Conservation (phyloP, 306 rosid species). For the Prunus mongolica region DNA sequence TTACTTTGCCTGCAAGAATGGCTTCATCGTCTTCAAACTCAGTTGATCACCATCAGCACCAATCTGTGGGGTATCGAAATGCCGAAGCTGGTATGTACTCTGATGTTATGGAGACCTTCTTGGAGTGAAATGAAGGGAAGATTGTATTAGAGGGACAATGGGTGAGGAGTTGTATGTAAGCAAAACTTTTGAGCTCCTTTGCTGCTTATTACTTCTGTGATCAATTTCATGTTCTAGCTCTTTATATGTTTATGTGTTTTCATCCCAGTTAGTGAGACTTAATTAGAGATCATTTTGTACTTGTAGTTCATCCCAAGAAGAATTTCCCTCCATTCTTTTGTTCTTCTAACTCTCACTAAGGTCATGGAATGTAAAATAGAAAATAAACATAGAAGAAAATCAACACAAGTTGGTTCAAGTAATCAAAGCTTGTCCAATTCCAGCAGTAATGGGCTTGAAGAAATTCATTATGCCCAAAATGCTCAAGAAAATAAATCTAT, state of each 20-base stretch:
- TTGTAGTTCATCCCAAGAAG: constrained; percentile 33
- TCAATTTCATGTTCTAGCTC: constrained; percentile 30
- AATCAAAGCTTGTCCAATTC: too few relatives aligned
- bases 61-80: constrained; percentile 54
- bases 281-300: constrained; percentile 31
- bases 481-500: too few relatives aligned
- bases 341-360: neutral
- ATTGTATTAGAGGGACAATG: constrained; percentile 12
- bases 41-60: constrained; percentile 66
- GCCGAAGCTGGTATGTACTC: constrained; percentile 75
- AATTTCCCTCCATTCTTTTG: neutral
- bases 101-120: constrained; percentile 85
- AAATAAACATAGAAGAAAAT: neutral
- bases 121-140: constrained; percentile 55
- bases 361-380: neutral
- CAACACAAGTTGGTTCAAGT: neutral
- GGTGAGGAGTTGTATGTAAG: constrained; percentile 54
- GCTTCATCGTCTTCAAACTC: constrained; percentile 83
- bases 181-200: constrained; percentile 44
- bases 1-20: constrained; percentile 77
- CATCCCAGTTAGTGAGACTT: constrained; percentile 37
- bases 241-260: constrained; percentile 31
- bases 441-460: too few relatives aligned
- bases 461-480: too few relatives aligned
- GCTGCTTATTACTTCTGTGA: constrained; percentile 29